phyloP scores from a whole-genome alignment of 495 filamentous ascomycete genomes.

The Alectoria sarmentosa region DNA sequence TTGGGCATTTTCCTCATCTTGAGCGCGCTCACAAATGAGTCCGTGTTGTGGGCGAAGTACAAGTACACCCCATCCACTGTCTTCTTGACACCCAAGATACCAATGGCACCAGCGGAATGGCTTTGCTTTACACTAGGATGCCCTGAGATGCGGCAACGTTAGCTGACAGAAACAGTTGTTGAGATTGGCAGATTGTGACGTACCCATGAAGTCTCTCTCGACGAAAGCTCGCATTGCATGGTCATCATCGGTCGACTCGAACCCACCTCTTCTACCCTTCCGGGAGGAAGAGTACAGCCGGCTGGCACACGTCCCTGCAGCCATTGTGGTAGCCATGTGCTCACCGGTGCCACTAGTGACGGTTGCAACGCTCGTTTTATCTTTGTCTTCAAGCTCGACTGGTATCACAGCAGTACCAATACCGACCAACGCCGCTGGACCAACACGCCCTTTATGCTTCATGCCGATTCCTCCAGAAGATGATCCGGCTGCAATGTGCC shows the following conservation, averaged over 20 bases:
- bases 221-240: constrained; percentile 65
- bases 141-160: constrained; percentile 31
- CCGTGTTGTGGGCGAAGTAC: constrained; percentile 89
- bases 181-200: constrained; percentile 7
- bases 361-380: constrained; percentile 58
- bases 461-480: constrained; percentile 99
- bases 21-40: constrained; percentile 61
- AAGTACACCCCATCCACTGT: constrained; percentile 60
- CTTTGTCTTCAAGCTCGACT: constrained; percentile 50
- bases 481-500: constrained; percentile 91
- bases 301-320: constrained; percentile 69
- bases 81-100: constrained; percentile 78
- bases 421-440: constrained; percentile 86
- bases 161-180: constrained; percentile 15
- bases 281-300: constrained; percentile 62
- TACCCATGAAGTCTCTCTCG: constrained; percentile 69
- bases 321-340: constrained; percentile 90
- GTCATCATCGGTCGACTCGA: constrained; percentile 62
- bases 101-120: constrained; percentile 68
- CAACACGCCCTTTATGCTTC: constrained; percentile 87
- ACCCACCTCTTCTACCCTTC: constrained; percentile 49
- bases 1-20: constrained; percentile 11
- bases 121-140: constrained; percentile 71
- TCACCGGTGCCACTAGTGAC: constrained; percentile 94
- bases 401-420: constrained; percentile 86